Evolutionary conservation across 1,284 basidiomycete species (phyloP).

Genomic region (Fistulinella staudtii): DNA sequence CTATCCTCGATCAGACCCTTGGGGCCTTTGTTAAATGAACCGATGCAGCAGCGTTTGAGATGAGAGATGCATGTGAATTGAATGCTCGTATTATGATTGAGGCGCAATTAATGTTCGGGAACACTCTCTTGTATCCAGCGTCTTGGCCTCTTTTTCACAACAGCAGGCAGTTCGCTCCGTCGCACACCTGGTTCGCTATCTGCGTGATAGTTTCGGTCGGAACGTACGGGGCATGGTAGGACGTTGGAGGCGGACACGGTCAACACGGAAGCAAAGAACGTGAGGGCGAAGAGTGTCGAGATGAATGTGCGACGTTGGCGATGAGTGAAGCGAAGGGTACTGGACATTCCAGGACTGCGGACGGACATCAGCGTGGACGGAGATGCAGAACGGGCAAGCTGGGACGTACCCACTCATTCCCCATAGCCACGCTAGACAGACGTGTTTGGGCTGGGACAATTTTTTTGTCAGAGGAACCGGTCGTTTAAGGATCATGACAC

Average conservation of each 20-base stretch:
- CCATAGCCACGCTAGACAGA: slow-evolving; percentile 21
- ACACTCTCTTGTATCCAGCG: slow-evolving; percentile 76
- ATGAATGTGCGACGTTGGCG: slow-evolving; percentile 66
- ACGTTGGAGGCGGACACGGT: slow-evolving; percentile 79
- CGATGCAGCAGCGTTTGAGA: slow-evolving; percentile 1
- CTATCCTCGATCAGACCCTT: slow-evolving; percentile 13
- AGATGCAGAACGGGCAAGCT: neutral
- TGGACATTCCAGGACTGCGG: slow-evolving; percentile 44
- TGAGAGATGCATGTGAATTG: slow-evolving; percentile 4
- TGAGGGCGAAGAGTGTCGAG: slow-evolving; percentile 73
- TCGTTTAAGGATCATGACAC: neutral
- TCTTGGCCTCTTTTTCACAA: slow-evolving; percentile 61
- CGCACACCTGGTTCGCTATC: slow-evolving; percentile 32
- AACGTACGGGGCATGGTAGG: slow-evolving; percentile 69
- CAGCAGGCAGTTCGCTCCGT: slow-evolving; percentile 35
- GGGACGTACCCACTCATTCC: slow-evolving; percentile 18
- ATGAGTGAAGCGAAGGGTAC: slow-evolving; percentile 56
- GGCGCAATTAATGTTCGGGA: slow-evolving; percentile 17
- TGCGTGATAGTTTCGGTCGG: slow-evolving; percentile 51
- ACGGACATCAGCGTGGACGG: neutral
- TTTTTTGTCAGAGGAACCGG: too few species aligned
- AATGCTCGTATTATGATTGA: slow-evolving; percentile 4
- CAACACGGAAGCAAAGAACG: slow-evolving; percentile 69
- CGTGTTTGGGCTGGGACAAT: neutral
- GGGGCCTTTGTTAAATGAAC: slow-evolving; percentile 1